Evolutionary conservation across 2,329 filamentous ascomycete genomes (phyloP).

Genomic region (Ophiocordyceps robertsii): DNA sequence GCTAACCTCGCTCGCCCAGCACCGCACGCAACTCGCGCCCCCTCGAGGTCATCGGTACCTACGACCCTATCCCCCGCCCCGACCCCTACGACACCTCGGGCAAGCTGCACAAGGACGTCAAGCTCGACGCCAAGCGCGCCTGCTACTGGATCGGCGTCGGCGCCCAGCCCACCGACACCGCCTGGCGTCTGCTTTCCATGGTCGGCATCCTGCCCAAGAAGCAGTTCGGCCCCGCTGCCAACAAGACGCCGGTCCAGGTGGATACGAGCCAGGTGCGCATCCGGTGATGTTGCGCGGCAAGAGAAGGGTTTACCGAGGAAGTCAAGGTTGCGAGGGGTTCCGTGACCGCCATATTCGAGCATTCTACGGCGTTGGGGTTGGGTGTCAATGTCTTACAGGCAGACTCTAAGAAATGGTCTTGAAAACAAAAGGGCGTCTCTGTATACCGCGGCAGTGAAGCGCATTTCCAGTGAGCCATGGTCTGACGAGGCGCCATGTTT

Average conservation of each 20-base stretch:
- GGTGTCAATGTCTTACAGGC: not conserved
- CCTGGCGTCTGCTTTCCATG: conserved; percentile 77
- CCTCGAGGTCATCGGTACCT: conserved; percentile 81
- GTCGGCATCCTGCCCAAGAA: conserved; percentile 35
- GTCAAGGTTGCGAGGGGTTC: not conserved
- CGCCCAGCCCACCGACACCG: conserved; percentile 82
- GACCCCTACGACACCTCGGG: conserved; percentile 48
- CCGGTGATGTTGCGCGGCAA: conserved; percentile 7
- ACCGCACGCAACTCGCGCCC: conserved; percentile 79
- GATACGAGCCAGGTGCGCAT: conserved; percentile 15
- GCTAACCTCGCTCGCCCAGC: conserved; percentile 28
- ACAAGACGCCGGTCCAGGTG: conserved; percentile 12
- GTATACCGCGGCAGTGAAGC: too few relatives aligned
- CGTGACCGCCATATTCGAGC: not conserved
- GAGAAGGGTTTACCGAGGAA: not conserved
- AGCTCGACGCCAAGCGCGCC: conserved; percentile 66
- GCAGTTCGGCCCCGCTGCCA: conserved; percentile 17
- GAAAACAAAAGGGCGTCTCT: not conserved
- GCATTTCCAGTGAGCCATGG: too few relatives aligned
- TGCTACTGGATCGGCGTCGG: conserved; percentile 97
- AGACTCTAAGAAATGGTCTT: not conserved
- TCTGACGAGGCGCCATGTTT: too few relatives aligned
- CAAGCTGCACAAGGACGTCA: conserved; percentile 78
- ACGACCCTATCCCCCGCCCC: conserved; percentile 53
- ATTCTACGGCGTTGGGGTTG: conserved; percentile 9